Evolutionary conservation across 2,329 filamentous ascomycete species (phyloP), one percentile per base, ranked within the genome.

Genomic region (Cladosporium velox): DNA sequence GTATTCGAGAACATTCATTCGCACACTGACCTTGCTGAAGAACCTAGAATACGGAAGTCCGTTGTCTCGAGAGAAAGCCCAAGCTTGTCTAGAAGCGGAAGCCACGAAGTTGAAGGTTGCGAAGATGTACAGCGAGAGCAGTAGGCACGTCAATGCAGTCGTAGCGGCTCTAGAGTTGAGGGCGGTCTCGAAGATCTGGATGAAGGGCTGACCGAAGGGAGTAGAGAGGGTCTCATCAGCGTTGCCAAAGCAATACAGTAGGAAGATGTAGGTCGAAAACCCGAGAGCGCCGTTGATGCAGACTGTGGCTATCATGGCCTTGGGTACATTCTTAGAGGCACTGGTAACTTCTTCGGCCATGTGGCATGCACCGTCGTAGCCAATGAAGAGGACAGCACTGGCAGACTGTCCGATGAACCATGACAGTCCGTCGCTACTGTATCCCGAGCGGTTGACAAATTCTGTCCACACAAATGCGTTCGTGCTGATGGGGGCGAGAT

Each of bases 61-160:
- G 10, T 49, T 67, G 61, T 79, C 78, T 34, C 77, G 72, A 2
- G 78, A 76, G 62, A 79, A 79, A 15, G 76, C 73, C 66, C 73
- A 73, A 21, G 77, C 65, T 67, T 77, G 72, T 54, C 74, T 70
- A 12, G 75, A 77, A 18, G 75, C 71, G 1, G 76, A 75, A 10
- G 77, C 77, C 2, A 76, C 69, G 6, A 68, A 26, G 21, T 58
- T 49, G 38, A 66, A 59, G 1, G 51, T 47, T 44, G 63, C 65
- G 21, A 66, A 49, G 78, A 81, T 72, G 78, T 70, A 34, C 28
- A 78, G 74, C 18, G 81, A 72, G 24, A 82, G 41, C 76, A 10
- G 77, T 73, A 0, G 79, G 76, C 73, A 85, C 79, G 5, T 77
- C 76, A 15, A 79, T 81, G 7, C 81, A 79, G 1, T 77, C 78